A percentile compares a stretch with the other conserved stretches of the same genome.
phyloP scores from a whole-genome alignment of 2,329 filamentous ascomycete species.

The Dothiorella sarmentorum region DNA sequence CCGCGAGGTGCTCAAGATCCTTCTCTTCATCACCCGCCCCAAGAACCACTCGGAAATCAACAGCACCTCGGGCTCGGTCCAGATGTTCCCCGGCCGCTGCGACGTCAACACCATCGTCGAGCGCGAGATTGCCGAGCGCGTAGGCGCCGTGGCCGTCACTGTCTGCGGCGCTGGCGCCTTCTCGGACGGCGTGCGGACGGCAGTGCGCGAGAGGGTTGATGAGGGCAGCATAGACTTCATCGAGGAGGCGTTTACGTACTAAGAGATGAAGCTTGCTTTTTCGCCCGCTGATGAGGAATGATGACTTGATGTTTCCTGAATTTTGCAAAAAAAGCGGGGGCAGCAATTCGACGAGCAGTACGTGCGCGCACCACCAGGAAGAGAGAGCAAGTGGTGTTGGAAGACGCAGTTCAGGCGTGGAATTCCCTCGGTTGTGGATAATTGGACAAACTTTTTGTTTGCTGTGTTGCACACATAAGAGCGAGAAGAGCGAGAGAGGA shows the following conservation, averaged over 20 bases:
- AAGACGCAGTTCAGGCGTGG: no score
- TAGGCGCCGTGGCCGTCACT: slow-evolving; percentile 59
- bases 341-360: slow-evolving; percentile 8
- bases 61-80: slow-evolving; percentile 55
- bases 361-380: slow-evolving; percentile 1
- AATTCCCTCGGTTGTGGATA: no score
- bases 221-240: slow-evolving; percentile 59
- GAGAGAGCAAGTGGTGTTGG: no score
- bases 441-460: no score
- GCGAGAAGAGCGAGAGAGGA: no score
- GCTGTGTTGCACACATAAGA: no score
- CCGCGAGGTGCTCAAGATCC: slow-evolving; percentile 57
- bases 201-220: slow-evolving; percentile 50
- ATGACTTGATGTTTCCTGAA: slow-evolving; percentile 11
- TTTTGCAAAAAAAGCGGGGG: slow-evolving; percentile 7
- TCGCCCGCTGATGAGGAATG: slow-evolving; percentile 6
- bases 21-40: slow-evolving; percentile 62
- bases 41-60: slow-evolving; percentile 53
- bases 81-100: slow-evolving; percentile 60
- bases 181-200: slow-evolving; percentile 58
- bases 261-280: slow-evolving; percentile 14
- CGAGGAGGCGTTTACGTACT: slow-evolving; percentile 66
- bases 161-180: slow-evolving; percentile 63
- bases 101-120: slow-evolving; percentile 55
- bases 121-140: slow-evolving; percentile 52